These are phyloP conservation scores for Syncephalastrum racemosum DNA, from an alignment of 371 early-diverging fungal genomes.

Conservation along the genomic window DNA sequence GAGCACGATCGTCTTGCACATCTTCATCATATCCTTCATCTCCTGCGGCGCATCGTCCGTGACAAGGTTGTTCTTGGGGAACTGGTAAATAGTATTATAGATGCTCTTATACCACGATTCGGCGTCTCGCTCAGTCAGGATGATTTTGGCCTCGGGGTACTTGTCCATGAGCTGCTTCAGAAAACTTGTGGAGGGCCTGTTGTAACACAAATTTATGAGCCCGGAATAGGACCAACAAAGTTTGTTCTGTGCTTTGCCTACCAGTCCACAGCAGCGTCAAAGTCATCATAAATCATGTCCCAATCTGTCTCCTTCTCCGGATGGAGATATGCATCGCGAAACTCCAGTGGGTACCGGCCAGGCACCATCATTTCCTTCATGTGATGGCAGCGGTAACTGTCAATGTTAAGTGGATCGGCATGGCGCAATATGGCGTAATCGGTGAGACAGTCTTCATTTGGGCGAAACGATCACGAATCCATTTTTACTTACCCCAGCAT, in stretches of 20 bases:
- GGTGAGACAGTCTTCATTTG: neutral
- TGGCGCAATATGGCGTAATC: neutral
- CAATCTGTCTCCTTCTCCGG: constrained; percentile 26
- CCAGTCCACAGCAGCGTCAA: constrained; percentile 15
- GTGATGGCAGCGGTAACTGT: constrained; percentile 22
- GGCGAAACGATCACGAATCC: neutral
- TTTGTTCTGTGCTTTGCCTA: neutral
- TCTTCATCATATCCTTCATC: neutral
- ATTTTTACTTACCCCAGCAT: constrained; percentile 26
- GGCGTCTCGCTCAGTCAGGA: constrained; percentile 26
- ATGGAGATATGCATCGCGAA: constrained; percentile 23
- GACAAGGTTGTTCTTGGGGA: neutral
- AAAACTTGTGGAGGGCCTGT: constrained; percentile 13
- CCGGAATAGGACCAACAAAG: no score
- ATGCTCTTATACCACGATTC: constrained; percentile 40
- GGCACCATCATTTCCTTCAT: constrained; percentile 3
- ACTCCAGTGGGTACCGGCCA: constrained; percentile 17
- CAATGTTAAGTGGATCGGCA: neutral
- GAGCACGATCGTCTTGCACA: constrained; percentile 12
- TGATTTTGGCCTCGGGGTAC: constrained; percentile 39
- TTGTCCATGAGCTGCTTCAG: constrained; percentile 15
- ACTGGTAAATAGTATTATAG: constrained; percentile 22
- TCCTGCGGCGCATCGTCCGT: neutral
- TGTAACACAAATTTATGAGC: no score
- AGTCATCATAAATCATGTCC: constrained; percentile 28